Conservation (phyloP, 176 grass and related monocot genomes). For the Lolium perenne region DNA sequence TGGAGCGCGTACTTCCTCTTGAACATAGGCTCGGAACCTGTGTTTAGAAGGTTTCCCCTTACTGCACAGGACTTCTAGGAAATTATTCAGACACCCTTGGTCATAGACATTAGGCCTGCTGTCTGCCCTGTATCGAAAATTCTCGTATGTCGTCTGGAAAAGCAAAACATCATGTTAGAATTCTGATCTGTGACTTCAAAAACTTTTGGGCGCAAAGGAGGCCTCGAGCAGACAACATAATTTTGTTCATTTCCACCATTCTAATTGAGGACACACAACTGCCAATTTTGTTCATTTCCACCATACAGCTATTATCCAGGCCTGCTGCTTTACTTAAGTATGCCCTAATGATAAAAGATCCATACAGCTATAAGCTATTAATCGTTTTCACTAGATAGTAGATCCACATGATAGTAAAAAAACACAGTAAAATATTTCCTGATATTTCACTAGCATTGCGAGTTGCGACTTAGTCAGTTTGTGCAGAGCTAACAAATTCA, state of each 20-base stretch:
- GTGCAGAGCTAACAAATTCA: not conserved
- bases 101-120: conserved; percentile 70
- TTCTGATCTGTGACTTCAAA: not conserved
- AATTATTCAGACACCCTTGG: conserved; percentile 78
- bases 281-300: conserved; percentile 12
- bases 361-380: not conserved
- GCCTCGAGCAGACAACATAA: not conserved
- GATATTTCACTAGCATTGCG: not conserved
- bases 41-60: conserved; percentile 77
- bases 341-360: not conserved
- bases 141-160: conserved; percentile 94
- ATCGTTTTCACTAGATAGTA: not conserved
- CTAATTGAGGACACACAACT: conserved; percentile 3
- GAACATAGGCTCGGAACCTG: conserved; percentile 68
- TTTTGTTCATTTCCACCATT: conserved; percentile 22
- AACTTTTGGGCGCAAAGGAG: not conserved
- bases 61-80: conserved; percentile 66
- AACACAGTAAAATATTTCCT: conserved; percentile 6
- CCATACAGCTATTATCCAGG: not conserved
- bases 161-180: conserved; percentile 3
- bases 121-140: conserved; percentile 87
- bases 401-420: not conserved
- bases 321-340: conserved; percentile 3
- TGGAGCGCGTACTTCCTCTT: conserved; percentile 63
- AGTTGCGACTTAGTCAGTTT: conserved; percentile 16